These are phyloP conservation scores for Patellifolia procumbens DNA, from an alignment of 179 eudicot genomes.

Conservation along the genomic window DNA sequence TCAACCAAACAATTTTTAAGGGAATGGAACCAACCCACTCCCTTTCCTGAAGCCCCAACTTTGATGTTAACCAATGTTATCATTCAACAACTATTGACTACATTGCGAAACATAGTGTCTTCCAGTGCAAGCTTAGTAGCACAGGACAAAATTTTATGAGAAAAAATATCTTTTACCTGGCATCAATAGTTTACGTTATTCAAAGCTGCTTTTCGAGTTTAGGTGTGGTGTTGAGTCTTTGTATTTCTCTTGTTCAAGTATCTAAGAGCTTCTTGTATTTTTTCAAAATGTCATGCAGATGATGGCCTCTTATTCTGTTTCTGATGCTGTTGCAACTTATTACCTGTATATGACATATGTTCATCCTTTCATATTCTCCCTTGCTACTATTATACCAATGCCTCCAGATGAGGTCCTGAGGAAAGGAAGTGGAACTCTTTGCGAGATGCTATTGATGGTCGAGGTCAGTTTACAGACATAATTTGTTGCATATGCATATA, in stretches of 20 bases:
- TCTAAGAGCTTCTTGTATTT: conserved; percentile 31
- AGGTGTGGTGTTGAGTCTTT: conserved; percentile 3
- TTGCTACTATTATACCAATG: conserved; percentile 97
- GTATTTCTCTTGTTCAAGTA: conserved; percentile 10
- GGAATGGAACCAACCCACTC: no score
- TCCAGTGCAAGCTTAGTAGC: not conserved
- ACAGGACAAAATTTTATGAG: not conserved
- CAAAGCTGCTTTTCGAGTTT: not conserved
- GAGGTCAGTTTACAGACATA: conserved; percentile 58
- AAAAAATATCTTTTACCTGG: not conserved
- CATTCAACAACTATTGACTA: not conserved
- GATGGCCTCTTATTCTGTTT: conserved; percentile 99
- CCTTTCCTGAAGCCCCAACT: no score
- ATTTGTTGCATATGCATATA: not conserved
- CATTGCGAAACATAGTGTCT: conserved; percentile 7
- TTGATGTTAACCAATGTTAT: no score
- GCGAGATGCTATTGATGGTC: conserved; percentile 99
- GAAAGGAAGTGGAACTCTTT: conserved; percentile 99
- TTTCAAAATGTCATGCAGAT: conserved; percentile 53
- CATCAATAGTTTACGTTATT: not conserved
- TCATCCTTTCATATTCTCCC: conserved; percentile 97
- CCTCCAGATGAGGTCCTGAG: conserved; percentile 98
- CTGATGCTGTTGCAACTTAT: conserved; percentile 98
- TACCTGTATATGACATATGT: conserved; percentile 98
- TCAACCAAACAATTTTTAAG: no score